Evolutionary conservation across 2,329 filamentous ascomycete species (phyloP), one percentile per base, ranked within the genome.

Genomic region (Onygena corvina): DNA sequence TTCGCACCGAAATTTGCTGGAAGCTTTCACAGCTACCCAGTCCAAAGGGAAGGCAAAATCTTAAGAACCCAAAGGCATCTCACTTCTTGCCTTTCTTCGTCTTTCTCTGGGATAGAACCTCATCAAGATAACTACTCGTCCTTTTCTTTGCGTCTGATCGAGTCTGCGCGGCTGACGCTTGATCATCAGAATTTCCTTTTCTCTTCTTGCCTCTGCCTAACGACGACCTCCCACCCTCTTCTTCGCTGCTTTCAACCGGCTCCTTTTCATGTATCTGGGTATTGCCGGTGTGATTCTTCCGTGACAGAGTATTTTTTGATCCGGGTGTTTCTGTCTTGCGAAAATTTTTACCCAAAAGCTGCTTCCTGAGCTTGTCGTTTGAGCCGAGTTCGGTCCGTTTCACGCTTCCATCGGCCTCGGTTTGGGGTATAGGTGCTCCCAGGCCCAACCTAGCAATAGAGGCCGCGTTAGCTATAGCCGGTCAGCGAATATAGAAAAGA

Each of bases 61-160:
- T 25, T 27, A 25, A 38, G 4, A 29, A 16, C 30, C 5, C 18
- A 40, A 9, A 7, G 8, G 27, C 12, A n/a, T 20, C 4, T 46
- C 31, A 29, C 23, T 46, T 53, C 68, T 69, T 56, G 25, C 30
- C 42, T 69, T 71, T 73, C 64, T 76, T 77, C 54, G 70, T 73
- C 5, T 70, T 68, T 49, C 65, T 55, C 44, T 66, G 58, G n/a
- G 63, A 63, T 44, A 71, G 56, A 12, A 79, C 60, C 54, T 79
- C 73, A 59, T 80, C 76, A 20, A 80, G 63, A 56, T 74, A 79
- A 52, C 69, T 49, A 16, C 47, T 21, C n/a, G 25, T 20, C 11
- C 48, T 34, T 33, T 46, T 53, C 7, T 29, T 45, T 8, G 25
- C 30, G 23, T 30, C 20, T 12, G 18, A 31, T 12, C 36, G 8